These are phyloP conservation scores for Neurospora sp. DNA, from an alignment of 2,329 filamentous ascomycete species.

Conservation along the genomic window DNA sequence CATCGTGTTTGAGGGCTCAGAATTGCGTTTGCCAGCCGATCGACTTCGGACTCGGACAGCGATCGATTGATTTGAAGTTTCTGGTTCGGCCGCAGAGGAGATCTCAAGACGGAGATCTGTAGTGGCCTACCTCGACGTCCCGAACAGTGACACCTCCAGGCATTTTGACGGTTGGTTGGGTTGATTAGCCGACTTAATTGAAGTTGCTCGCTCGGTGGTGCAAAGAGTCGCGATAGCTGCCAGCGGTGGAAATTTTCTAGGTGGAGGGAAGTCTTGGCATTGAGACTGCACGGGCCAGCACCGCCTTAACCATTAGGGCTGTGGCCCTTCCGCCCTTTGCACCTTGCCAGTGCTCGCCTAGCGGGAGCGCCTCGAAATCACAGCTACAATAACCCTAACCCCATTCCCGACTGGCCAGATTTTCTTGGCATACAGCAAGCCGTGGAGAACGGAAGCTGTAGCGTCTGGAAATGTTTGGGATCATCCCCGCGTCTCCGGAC, in stretches of 20 bases:
- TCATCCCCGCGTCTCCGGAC: not conserved
- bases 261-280: slow-evolving; percentile 13
- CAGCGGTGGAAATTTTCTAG: slow-evolving; percentile 9
- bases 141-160: slow-evolving; percentile 69
- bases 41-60: slow-evolving; percentile 11
- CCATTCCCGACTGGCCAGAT: not conserved
- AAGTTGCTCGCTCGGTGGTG: slow-evolving; percentile 14
- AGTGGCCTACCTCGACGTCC: slow-evolving; percentile 68
- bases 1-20: slow-evolving; percentile 2
- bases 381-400: slow-evolving; percentile 3
- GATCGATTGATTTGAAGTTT: slow-evolving; percentile 13
- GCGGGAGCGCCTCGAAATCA: not conserved
- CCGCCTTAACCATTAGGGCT: slow-evolving; percentile 7
- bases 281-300: not conserved
- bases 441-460: not conserved
- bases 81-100: slow-evolving; percentile 19
- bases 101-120: slow-evolving; percentile 20
- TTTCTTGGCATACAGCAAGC: not conserved
- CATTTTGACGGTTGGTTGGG: slow-evolving; percentile 49
- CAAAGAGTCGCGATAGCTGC: slow-evolving; percentile 5
- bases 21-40: slow-evolving; percentile 5
- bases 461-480: not conserved
- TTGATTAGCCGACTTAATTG: slow-evolving; percentile 14
- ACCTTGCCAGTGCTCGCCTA: not conserved
- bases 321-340: slow-evolving; percentile 5